Evolutionary conservation across 23 red algal genomes (phyloP).

Genomic region (Gracilaria caudata): DNA sequence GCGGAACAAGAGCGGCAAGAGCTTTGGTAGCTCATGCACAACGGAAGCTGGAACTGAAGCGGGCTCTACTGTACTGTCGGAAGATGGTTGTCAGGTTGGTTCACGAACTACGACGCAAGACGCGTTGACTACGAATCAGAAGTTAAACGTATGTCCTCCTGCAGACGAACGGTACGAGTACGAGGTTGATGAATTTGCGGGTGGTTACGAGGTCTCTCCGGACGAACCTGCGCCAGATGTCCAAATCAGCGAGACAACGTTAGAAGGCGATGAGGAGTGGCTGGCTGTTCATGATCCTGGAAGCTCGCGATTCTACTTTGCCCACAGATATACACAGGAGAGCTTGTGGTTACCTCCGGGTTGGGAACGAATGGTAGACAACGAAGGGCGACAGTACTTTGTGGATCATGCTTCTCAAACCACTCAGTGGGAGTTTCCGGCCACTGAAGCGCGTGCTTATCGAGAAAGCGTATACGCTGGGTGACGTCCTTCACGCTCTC

Average conservation of each 20-base stretch:
- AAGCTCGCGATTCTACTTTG: conserved; percentile 35
- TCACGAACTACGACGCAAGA: conserved; percentile 44
- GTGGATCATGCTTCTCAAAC: conserved; percentile 52
- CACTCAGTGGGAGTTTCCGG: conserved; percentile 64
- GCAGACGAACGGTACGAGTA: conserved; percentile 25
- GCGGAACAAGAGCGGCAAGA: conserved; percentile 56
- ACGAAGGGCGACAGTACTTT: conserved; percentile 57
- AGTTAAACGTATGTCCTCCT: conserved; percentile 2
- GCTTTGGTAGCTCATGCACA: conserved; percentile 44
- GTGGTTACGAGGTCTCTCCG: background rate
- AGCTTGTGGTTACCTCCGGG: conserved; percentile 63
- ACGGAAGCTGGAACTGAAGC: conserved; percentile 37
- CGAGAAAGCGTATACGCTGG: conserved; percentile 50
- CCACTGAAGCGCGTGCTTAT: conserved; percentile 40
- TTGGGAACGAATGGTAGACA: conserved; percentile 51
- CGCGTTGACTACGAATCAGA: conserved; percentile 25
- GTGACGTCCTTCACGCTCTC: background rate
- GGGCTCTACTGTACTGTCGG: conserved; percentile 37
- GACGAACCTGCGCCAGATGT: background rate
- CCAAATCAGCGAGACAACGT: background rate
- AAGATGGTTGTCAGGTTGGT: conserved; percentile 39
- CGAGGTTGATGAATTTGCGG: conserved; percentile 23
- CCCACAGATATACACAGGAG: conserved; percentile 53
- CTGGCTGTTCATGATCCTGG: conserved; percentile 27
- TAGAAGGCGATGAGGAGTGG: conserved; percentile 42